Evolutionary conservation across 495 filamentous ascomycete species (phyloP), one percentile per base, ranked within the genome.

Genomic region (Amorphotheca resinae): DNA sequence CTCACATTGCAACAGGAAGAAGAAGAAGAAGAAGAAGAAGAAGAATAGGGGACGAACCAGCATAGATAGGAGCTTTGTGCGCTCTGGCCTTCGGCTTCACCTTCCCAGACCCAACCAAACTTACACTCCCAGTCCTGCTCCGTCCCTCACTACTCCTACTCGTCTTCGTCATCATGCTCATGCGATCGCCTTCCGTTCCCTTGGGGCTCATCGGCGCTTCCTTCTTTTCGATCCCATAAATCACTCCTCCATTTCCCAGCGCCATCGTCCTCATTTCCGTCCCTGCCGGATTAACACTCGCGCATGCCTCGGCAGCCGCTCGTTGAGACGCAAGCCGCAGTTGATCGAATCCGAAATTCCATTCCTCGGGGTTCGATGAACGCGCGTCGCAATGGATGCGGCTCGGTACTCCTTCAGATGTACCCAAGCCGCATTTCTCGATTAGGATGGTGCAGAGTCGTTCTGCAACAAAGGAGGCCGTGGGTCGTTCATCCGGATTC

Each of bases 401-500:
- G 4, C 39, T 30, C 11, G 23, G 22, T 15, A 7, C 15, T 11
- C 41, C 45, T 11, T 36, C 25, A 8, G 11, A 16, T 11, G 18
- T 3, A 5, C 52, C 48, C 14, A 56, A 15, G 9, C 49, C 50
- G 34, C 62, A 67, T 9, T 50, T 42, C 26, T 68, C 63, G n/a
- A 56, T 65, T 8, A 74, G 50, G 44, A 73, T 64, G 41, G 58
- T 54, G 42, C 66, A 63, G 20, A 67, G 53, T 18, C 48, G 54
- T n/a, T 59, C 57, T 47, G 68, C 60, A 4, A 73, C 66, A 33
- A 68, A 59, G 22, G 53, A 44, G 3, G 67, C 68, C 0, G 57
- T 59, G 5, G 67, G 69, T 17, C 70, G 53, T 12, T 71, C 63
- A 2, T 60, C 57, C 0, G 70, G 68, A 16, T 63, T 43, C n/a